Percentiles rank a stretch among this genome's conserved stretches.
These are phyloP conservation scores for Coprinellus aureogranulatus DNA, from an alignment of 768 basidiomycete species.

Conservation along the genomic window DNA sequence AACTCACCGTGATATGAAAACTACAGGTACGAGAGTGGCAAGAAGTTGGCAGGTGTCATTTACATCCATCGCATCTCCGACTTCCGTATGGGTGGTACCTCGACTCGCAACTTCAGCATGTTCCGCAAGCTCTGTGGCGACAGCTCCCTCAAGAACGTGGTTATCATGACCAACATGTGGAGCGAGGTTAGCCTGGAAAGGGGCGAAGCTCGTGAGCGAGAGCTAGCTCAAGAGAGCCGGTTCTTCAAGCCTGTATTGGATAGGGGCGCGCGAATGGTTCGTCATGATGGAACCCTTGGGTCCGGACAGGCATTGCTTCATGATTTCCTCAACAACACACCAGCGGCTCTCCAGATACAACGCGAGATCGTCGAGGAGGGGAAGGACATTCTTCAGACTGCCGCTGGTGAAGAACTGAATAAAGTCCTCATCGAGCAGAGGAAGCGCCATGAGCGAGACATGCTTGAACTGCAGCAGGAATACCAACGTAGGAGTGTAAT, in stretches of 20 bases:
- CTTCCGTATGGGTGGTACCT: conserved; percentile 40
- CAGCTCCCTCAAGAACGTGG: conserved; percentile 42
- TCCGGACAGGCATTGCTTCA: conserved; percentile 44
- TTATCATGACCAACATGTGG: conserved; percentile 52
- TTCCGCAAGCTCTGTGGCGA: conserved; percentile 49
- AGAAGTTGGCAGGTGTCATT: conserved; percentile 50
- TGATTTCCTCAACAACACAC: conserved; percentile 37
- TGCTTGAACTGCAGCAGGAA: conserved; percentile 43
- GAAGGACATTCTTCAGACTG: conserved; percentile 49
- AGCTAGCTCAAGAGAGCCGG: conserved; percentile 31
- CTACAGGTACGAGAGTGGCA: conserved; percentile 29
- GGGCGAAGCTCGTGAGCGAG: conserved; percentile 38
- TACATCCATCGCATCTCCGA: conserved; percentile 51
- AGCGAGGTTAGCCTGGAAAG: conserved; percentile 29
- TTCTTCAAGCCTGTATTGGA: conserved; percentile 51
- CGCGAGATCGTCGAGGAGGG: conserved; percentile 51
- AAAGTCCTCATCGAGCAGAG: conserved; percentile 48
- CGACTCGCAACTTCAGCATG: conserved; percentile 45
- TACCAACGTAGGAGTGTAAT: conserved; percentile 37
- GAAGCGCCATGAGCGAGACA: conserved; percentile 45
- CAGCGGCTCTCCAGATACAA: conserved; percentile 51
- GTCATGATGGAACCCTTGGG: conserved; percentile 34
- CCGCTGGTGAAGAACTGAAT: conserved; percentile 51
- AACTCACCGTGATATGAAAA: too few relatives aligned
- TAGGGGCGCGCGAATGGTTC: conserved; percentile 42